These are phyloP conservation scores for Candida saitoana DNA, from an alignment of 805 yeast species.

Conservation along the genomic window DNA sequence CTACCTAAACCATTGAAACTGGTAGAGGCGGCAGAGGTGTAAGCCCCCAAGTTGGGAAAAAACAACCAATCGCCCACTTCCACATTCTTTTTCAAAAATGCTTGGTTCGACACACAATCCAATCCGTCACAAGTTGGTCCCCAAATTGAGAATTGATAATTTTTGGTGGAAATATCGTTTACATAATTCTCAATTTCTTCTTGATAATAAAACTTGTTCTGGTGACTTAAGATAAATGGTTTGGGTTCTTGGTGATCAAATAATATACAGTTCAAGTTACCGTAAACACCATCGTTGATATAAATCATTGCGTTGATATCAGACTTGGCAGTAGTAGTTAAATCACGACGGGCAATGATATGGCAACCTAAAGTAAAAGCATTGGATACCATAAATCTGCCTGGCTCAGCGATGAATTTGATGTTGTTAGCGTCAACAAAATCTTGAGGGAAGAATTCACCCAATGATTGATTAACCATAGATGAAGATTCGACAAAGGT, in stretches of 20 bases:
- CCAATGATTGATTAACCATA: constrained; percentile 54
- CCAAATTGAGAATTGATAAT: constrained; percentile 70
- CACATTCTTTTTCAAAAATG: constrained; percentile 55
- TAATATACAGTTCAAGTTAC: constrained; percentile 88
- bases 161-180: constrained; percentile 15
- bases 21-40: constrained; percentile 89
- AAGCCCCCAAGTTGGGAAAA: constrained; percentile 83
- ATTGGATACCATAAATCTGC: constrained; percentile 80
- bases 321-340: constrained; percentile 15
- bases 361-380: constrained; percentile 83
- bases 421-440: constrained; percentile 23
- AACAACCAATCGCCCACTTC: constrained; percentile 90
- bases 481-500: constrained; percentile 57
- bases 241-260: constrained; percentile 85
- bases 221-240: constrained; percentile 61
- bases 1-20: constrained; percentile 84
- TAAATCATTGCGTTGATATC: constrained; percentile 59
- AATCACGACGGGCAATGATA: constrained; percentile 77
- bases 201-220: constrained; percentile 42
- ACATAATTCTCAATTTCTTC: constrained; percentile 9
- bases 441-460: constrained; percentile 52
- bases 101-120: constrained; percentile 65
- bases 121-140: constrained; percentile 98
- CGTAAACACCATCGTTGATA: constrained; percentile 92
- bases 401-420: constrained; percentile 84